Percentiles rank a stretch among this genome's conserved stretches.
These are phyloP conservation scores for Cryptosporidium sp. DNA, from an alignment of 169 alveolate species.

Conservation along the genomic window DNA sequence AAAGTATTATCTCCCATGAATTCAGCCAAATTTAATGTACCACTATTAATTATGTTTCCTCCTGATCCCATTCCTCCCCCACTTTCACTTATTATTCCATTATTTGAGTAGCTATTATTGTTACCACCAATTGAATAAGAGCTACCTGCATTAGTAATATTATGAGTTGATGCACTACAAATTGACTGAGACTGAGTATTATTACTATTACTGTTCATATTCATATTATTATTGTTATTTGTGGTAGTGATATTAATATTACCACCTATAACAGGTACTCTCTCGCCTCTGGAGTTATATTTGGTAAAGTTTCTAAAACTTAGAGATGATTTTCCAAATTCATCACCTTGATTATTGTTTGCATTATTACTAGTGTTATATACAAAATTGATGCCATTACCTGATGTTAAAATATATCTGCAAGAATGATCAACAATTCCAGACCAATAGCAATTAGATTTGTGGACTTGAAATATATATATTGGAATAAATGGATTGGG, in stretches of 20 bases:
- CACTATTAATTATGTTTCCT: not conserved
- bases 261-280: not conserved
- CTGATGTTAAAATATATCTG: conserved; percentile 41
- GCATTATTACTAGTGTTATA: not conserved
- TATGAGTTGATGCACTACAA: not conserved
- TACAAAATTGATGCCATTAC: conserved; percentile 28
- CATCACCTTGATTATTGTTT: not conserved
- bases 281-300: conserved; percentile 4
- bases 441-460: conserved; percentile 40
- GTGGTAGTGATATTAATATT: not conserved
- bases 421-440: conserved; percentile 44
- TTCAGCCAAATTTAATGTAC: conserved; percentile 58
- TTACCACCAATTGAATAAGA: not conserved
- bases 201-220: not conserved
- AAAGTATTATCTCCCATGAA: conserved; percentile 71
- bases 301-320: not conserved
- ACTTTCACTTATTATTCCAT: not conserved
- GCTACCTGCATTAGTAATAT: not conserved
- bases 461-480: conserved; percentile 21
- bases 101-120: not conserved
- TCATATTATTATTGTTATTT: not conserved
- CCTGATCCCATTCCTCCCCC: not conserved
- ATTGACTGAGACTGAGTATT: not conserved
- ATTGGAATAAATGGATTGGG: conserved; percentile 31
- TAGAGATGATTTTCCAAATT: not conserved